Conservation (phyloP, 257 asterid genomes). For the Nicotiana undulata region DNA sequence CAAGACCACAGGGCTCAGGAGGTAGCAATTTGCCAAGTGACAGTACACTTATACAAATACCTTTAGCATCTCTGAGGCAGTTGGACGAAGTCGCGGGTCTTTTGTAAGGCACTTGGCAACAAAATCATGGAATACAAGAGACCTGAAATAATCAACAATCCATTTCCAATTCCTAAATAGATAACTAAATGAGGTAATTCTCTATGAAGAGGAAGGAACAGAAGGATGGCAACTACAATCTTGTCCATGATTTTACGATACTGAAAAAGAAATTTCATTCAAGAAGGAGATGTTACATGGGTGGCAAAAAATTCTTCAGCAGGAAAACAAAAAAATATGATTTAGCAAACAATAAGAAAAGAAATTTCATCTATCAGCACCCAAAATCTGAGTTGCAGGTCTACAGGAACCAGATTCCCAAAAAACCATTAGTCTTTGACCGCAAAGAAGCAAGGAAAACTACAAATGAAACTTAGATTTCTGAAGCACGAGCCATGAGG, state of each 20-base stretch:
- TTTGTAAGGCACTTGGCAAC: slow-evolving; percentile 92
- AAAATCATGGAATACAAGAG: slow-evolving; percentile 95
- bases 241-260: not conserved
- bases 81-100: slow-evolving; percentile 93
- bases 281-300: no score
- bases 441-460: no score
- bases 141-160: slow-evolving; percentile 44
- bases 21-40: not conserved
- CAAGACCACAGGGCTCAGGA: not conserved
- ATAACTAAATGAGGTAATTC: not conserved
- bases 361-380: no score
- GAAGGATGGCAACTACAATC: not conserved
- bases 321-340: no score
- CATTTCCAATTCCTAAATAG: slow-evolving; percentile 1
- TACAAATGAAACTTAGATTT: no score
- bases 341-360: no score
- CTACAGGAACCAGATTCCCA: no score
- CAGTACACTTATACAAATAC: slow-evolving; percentile 26
- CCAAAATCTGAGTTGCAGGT: no score
- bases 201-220: not conserved
- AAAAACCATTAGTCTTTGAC: no score
- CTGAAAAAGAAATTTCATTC: not conserved
- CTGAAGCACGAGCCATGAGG: no score
- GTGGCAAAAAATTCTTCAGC: no score
- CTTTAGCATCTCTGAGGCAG: slow-evolving; percentile 94